Evolutionary conservation across 805 yeast genomes (phyloP), one percentile per base, ranked within the genome.

Genomic region (Komagataella kurtzmanii): DNA sequence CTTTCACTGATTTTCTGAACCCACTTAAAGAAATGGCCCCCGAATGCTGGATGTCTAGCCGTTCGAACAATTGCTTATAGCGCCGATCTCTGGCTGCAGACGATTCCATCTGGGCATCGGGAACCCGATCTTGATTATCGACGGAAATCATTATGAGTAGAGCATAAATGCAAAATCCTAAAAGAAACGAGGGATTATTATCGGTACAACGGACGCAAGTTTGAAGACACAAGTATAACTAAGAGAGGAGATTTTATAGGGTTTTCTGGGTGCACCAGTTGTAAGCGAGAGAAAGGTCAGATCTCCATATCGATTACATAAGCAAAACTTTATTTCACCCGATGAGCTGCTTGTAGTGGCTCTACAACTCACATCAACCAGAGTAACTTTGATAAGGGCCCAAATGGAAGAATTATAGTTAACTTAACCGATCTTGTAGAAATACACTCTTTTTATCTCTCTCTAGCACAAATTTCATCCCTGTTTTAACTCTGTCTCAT

Each of bases 21-120:
- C 76, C 80, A 44, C 65, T 63, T 6, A 76, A 61, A 1, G 79
- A 71, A 51, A 80, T 69, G 53, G 69, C 71, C 1, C 84, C 84
- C n/a, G 65, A 62, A 19, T 70, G 63, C 21, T 67, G 55, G 17
- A 66, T 57, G 57, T 79, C 84, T 21, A 79, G 68, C 47, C 65
- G 58, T 19, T 66, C 59, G 55, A 75, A 80, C 17, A 79, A 61
- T 49, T 60, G 58, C 53, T 58, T 57, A 55, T 72, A 71, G 50
- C 79, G 71, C 50, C 51, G 52, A 52, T 66, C 65, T 51, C 65
- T 57, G 46, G 59, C 59, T 48, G 63, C 56, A 5, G 51, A 21
- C 14, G 61, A 52, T 51, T 61, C 66, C 3, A 17, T 30, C 45
- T 30, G n/a, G 24, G 47, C 19, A 45, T 46, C 17, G 17, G 46